Conservation (phyloP, 768 basidiomycete species). For the Chalciporus sphaerocephalus region DNA sequence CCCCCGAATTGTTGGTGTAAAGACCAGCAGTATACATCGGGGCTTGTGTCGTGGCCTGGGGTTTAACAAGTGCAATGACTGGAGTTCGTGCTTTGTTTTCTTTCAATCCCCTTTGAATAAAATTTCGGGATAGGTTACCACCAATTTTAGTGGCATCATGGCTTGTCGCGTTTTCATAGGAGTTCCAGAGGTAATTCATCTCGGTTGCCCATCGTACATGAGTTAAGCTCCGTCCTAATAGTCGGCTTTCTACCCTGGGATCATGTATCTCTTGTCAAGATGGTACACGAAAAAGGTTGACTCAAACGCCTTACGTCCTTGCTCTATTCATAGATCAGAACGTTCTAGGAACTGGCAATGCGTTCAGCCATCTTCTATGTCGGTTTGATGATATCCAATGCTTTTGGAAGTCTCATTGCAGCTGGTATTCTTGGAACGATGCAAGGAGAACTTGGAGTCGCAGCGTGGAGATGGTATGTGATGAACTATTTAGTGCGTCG, state of each 20-base stretch:
- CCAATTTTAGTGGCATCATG: conserved; percentile 50
- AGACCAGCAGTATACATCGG: conserved; percentile 65
- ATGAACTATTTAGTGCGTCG: not conserved
- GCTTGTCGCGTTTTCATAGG: conserved; percentile 60
- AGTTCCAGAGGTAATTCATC: conserved; percentile 45
- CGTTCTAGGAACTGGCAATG: conserved; percentile 55
- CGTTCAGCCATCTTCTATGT: conserved; percentile 58
- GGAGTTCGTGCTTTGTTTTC: conserved; percentile 37
- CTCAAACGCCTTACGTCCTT: not conserved
- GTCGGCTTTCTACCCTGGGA: conserved; percentile 65
- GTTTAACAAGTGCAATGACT: conserved; percentile 57
- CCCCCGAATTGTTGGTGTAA: not conserved
- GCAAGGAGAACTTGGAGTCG: conserved; percentile 62
- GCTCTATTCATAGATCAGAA: not conserved
- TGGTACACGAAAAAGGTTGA: conserved; percentile 48
- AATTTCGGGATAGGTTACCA: conserved; percentile 40
- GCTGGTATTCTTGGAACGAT: conserved; percentile 69
- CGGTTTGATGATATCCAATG: conserved; percentile 60
- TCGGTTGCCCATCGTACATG: not conserved
- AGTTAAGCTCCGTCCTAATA: conserved; percentile 10
- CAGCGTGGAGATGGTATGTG: conserved; percentile 65
- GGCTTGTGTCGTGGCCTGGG: conserved; percentile 57
- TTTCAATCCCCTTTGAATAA: conserved; percentile 1
- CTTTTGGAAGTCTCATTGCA: conserved; percentile 65
- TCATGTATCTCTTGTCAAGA: conserved; percentile 43